These are phyloP conservation scores for Neospora caninum DNA, from an alignment of 169 alveolate species.

Conservation along the genomic window DNA sequence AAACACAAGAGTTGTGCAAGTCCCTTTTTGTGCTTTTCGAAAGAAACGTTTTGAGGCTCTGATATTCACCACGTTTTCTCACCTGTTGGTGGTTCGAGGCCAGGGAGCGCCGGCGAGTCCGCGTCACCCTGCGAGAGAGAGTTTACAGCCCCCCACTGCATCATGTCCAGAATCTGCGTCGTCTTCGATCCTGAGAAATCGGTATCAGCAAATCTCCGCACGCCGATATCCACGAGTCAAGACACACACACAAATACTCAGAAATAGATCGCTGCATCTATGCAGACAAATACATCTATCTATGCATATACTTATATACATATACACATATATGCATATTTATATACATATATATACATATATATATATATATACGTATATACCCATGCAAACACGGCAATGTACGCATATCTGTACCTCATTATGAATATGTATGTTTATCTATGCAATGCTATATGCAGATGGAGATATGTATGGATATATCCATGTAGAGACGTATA, in stretches of 20 bases:
- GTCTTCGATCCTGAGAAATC: conserved; percentile 85
- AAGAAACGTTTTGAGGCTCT: too few relatives aligned
- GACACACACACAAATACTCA: not conserved
- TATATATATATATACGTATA: not conserved
- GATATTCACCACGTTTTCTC: not conserved
- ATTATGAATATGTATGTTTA: not conserved
- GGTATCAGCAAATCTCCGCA: not conserved
- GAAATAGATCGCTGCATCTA: not conserved
- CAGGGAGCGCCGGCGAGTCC: not conserved
- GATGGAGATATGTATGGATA: not conserved
- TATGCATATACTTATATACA: not conserved
- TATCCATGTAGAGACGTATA: not conserved
- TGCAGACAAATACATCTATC: not conserved
- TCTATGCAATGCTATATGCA: too few relatives aligned
- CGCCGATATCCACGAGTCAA: not conserved
- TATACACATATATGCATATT: too few relatives aligned
- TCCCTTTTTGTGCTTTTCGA: not conserved
- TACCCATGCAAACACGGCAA: not conserved
- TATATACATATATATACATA: too few relatives aligned
- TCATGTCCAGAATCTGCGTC: conserved; percentile 80
- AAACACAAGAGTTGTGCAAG: not conserved
- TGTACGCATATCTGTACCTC: too few relatives aligned
- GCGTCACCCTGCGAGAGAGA: not conserved
- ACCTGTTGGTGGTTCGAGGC: conserved; percentile 23
- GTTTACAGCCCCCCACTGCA: conserved; percentile 55